Conservation (phyloP, 1,284 basidiomycete species). For the Malassezia japonica region DNA sequence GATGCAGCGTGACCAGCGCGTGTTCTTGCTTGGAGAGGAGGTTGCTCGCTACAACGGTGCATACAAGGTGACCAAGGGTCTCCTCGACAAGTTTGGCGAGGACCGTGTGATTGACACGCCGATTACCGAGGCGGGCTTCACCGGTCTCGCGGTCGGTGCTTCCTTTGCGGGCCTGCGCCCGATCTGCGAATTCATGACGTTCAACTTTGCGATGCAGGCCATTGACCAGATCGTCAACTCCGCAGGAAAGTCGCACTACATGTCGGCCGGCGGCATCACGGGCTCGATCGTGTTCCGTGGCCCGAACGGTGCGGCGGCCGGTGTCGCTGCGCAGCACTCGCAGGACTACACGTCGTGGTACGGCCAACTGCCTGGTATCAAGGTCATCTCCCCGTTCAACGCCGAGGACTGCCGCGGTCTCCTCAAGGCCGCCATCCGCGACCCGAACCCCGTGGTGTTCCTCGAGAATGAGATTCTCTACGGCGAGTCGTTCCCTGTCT, state of each 20-base stretch:
- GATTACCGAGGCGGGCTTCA: constrained; percentile 98
- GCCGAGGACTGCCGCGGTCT: constrained; percentile 97
- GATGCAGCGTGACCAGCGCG: constrained; percentile 89
- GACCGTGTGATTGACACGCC: constrained; percentile 82
- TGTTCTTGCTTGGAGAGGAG: constrained; percentile 95
- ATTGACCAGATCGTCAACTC: constrained; percentile 99
- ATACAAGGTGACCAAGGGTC: constrained; percentile 57
- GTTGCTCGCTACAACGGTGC: constrained; percentile 64
- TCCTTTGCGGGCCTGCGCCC: constrained; percentile 88
- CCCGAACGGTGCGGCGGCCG: constrained; percentile 94
- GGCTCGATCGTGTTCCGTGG: constrained; percentile 99
- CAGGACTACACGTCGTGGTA: constrained; percentile 64
- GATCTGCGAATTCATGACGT: constrained; percentile 99
- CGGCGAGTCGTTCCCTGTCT: constrained; percentile 92
- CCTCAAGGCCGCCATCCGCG: constrained; percentile 92
- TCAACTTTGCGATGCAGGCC: constrained; percentile 57
- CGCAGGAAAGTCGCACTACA: constrained; percentile 99
- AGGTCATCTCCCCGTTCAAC: constrained; percentile 94
- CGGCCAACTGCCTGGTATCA: constrained; percentile 87
- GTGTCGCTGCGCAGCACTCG: constrained; percentile 70
- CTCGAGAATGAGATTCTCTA: constrained; percentile 99
- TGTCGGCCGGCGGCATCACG: constrained; percentile 96
- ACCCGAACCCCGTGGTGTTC: constrained; percentile 96
- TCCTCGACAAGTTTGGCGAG: constrained; percentile 98
- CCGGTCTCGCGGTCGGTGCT: constrained; percentile 88